Percentiles rank a stretch among this genome's conserved stretches.
phyloP scores from a whole-genome alignment of 2,329 filamentous ascomycete species.

The Cyphellophora europaea region DNA sequence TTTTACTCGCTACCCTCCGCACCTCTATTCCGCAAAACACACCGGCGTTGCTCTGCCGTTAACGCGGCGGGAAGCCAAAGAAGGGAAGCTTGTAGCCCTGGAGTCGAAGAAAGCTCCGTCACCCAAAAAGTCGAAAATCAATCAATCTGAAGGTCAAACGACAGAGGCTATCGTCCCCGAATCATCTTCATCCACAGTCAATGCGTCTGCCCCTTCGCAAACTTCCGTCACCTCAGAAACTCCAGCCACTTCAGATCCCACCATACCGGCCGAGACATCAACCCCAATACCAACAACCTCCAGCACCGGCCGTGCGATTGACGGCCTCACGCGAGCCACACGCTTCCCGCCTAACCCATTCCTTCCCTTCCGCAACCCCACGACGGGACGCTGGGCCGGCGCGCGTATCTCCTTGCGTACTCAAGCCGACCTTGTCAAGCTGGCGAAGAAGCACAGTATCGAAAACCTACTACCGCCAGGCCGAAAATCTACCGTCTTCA shows the following conservation, averaged over 20 bases:
- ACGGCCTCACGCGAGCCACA: conserved; percentile 21
- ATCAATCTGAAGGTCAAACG: background rate
- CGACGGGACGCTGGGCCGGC: conserved; percentile 73
- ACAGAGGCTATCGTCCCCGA: background rate
- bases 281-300: conserved; percentile 27
- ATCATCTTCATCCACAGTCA: background rate
- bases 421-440: conserved; percentile 83
- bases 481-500: conserved; percentile 61
- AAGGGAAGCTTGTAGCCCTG: background rate
- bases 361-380: conserved; percentile 64
- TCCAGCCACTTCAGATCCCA: conserved; percentile 8
- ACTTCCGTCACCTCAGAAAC: conserved; percentile 18
- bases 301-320: conserved; percentile 22
- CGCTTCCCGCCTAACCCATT: conserved; percentile 65
- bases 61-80: conserved; percentile 12
- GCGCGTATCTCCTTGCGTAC: conserved; percentile 74
- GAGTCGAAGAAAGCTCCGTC: no score
- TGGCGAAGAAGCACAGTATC: conserved; percentile 69
- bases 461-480: conserved; percentile 71
- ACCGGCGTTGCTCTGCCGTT: conserved; percentile 18
- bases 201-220: conserved; percentile 4
- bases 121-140: background rate
- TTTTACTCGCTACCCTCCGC: conserved; percentile 81
- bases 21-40: conserved; percentile 32
- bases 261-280: conserved; percentile 25